These are phyloP conservation scores for Microcyclosporella mali DNA, from an alignment of 2,329 filamentous ascomycete species.

Conservation along the genomic window DNA sequence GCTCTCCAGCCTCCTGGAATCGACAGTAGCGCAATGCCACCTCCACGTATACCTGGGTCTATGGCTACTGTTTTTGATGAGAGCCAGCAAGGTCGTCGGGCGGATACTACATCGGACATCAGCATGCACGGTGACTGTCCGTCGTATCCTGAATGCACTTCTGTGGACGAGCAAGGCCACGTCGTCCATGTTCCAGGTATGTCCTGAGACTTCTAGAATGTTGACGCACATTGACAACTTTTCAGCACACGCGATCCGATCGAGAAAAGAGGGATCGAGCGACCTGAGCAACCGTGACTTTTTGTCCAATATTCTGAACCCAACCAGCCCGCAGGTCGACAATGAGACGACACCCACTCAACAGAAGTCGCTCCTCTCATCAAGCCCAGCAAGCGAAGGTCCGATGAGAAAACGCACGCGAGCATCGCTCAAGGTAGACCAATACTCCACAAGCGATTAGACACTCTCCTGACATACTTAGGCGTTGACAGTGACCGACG, in stretches of 20 bases:
- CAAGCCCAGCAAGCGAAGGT: slow-evolving; percentile 12
- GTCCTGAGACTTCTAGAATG: background rate
- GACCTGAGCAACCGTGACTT: slow-evolving; percentile 22
- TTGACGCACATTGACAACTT: background rate
- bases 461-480: no score
- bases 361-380: slow-evolving; percentile 8
- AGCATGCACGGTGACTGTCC: slow-evolving; percentile 32
- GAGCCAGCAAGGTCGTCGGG: slow-evolving; percentile 12
- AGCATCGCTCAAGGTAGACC: slow-evolving; percentile 16
- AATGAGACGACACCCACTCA: slow-evolving; percentile 1
- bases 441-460: background rate
- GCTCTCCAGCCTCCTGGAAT: slow-evolving; percentile 13
- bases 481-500: slow-evolving; percentile 8
- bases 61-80: slow-evolving; percentile 2
- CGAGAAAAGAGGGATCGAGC: slow-evolving; percentile 23
- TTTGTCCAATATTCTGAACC: slow-evolving; percentile 21
- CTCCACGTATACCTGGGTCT: slow-evolving; percentile 23
- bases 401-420: slow-evolving; percentile 26
- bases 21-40: slow-evolving; percentile 17
- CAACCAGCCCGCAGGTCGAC: background rate
- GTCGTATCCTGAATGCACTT: slow-evolving; percentile 26
- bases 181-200: slow-evolving; percentile 19
- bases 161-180: slow-evolving; percentile 22
- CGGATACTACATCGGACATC: slow-evolving; percentile 25
- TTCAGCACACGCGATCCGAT: slow-evolving; percentile 19